Conservation (phyloP, 1,284 basidiomycete species). For the Ceratobasidium sp. region DNA sequence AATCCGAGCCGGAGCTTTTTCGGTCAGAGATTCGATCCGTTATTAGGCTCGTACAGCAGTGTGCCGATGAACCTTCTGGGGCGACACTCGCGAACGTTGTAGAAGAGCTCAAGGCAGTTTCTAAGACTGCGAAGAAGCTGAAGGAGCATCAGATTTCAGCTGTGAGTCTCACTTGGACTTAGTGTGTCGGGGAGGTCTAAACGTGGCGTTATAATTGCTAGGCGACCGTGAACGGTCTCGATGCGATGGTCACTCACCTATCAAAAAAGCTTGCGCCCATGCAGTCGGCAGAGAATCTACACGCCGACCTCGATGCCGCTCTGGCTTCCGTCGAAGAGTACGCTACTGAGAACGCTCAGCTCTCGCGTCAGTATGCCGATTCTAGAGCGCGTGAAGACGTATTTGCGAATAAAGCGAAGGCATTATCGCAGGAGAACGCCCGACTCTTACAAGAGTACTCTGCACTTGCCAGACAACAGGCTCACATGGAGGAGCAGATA, state of each 20-base stretch:
- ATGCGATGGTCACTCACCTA: constrained; percentile 41
- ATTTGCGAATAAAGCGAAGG: background rate
- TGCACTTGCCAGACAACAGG: background rate
- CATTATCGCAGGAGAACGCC: background rate
- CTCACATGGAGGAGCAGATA: constrained; percentile 28
- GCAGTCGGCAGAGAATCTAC: constrained; percentile 23
- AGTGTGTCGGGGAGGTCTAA: background rate
- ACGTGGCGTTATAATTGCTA: constrained; percentile 7
- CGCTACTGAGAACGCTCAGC: constrained; percentile 4
- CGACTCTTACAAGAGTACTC: background rate
- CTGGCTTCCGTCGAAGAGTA: background rate
- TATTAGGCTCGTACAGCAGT: constrained; percentile 12
- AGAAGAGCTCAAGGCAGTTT: constrained; percentile 8
- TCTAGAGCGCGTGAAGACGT: background rate
- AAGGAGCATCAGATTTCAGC: constrained; percentile 15
- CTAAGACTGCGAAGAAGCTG: constrained; percentile 28
- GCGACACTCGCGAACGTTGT: constrained; percentile 8
- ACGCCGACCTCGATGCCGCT: constrained; percentile 9
- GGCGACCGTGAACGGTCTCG: constrained; percentile 32
- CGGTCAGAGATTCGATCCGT: constrained; percentile 31
- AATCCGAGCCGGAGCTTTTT: constrained; percentile 23
- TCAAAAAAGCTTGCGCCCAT: constrained; percentile 39
- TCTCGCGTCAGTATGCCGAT: background rate
- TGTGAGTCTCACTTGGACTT: constrained; percentile 1
- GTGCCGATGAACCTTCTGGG: constrained; percentile 13